phyloP scores from a whole-genome alignment of 306 rosid genomes.

The Coriaria nepalensis region DNA sequence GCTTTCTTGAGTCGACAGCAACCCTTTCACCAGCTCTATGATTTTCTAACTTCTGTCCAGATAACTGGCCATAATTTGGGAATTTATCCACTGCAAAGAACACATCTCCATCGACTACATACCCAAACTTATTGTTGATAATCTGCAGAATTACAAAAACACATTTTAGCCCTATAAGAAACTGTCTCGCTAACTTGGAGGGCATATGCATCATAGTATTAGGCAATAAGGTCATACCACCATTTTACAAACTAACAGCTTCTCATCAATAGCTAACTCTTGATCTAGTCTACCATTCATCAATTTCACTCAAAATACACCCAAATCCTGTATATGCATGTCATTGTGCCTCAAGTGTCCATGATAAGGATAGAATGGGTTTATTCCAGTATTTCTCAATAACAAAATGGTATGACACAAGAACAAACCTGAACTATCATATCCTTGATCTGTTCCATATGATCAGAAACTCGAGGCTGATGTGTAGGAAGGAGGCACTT shows the following conservation, averaged over 20 bases:
- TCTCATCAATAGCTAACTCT: no score
- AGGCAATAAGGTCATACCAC: no score
- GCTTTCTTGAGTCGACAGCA: constrained; percentile 76
- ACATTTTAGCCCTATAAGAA: neutral
- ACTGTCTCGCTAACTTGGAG: no score
- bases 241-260: no score
- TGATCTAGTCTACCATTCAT: no score
- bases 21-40: constrained; percentile 91
- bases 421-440: constrained; percentile 54
- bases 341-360: no score
- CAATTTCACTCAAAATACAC: no score
- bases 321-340: no score
- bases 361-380: no score
- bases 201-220: no score
- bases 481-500: constrained; percentile 71
- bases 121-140: constrained; percentile 57
- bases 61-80: constrained; percentile 68
- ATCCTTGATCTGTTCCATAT: constrained; percentile 72
- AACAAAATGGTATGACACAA: neutral
- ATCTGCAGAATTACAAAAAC: constrained; percentile 40
- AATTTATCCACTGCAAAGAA: constrained; percentile 73
- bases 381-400: no score
- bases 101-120: constrained; percentile 77
- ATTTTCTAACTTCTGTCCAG: constrained; percentile 75
- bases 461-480: constrained; percentile 85